Evolutionary conservation across 257 asterid genomes (phyloP).

Genomic region (Nicotiana knightiana): DNA sequence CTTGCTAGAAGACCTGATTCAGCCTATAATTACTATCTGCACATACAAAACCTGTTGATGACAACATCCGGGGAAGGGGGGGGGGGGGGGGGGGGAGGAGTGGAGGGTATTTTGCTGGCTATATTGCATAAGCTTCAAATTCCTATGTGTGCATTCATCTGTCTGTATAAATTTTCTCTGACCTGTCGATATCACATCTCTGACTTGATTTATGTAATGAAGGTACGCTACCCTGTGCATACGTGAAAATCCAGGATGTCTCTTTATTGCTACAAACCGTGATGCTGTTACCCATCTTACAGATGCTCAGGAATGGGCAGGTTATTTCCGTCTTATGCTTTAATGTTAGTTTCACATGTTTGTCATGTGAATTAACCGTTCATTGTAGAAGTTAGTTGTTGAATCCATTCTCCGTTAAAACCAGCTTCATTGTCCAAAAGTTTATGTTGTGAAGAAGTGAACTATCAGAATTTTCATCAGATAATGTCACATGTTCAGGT

Average conservation of each 20-base stretch:
- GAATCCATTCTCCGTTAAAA: neutral
- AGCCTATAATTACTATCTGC: neutral
- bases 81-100: neutral
- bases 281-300: conserved; percentile 99
- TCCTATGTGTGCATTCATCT: neutral
- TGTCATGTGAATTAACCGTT: neutral
- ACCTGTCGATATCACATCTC: neutral
- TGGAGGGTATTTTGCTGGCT: neutral
- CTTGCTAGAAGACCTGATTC: neutral
- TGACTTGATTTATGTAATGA: conserved; percentile 18
- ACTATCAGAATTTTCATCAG: neutral
- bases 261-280: conserved; percentile 93
- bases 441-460: neutral
- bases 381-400: neutral
- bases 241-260: conserved; percentile 96
- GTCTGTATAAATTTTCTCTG: neutral
- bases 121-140: neutral
- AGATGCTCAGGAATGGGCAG: conserved; percentile 99
- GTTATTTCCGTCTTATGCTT: conserved; percentile 24
- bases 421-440: neutral
- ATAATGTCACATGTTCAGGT: neutral
- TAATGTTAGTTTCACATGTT: neutral
- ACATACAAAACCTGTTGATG: neutral
- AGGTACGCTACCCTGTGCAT: conserved; percentile 97
- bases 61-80: neutral